Base-by-base conservation (phyloP, 768 basidiomycete genomes). In the Tephrocybe sp. region DNA sequence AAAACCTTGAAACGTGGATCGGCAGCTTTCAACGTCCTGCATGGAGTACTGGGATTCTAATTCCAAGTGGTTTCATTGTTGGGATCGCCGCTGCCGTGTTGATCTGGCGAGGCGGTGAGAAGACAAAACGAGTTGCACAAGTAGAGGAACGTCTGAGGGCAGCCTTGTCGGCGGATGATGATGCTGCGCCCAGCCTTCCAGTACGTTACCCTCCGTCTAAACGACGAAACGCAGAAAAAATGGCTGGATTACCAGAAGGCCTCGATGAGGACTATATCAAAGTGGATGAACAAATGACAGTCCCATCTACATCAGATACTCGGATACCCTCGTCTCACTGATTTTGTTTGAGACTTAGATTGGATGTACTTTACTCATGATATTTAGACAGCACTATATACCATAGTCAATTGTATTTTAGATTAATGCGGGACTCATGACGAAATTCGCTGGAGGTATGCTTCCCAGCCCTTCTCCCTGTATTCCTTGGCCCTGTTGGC, bases 381-480 rank as follows among this genome's bases (percentile, higher is more conserved):
- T n/a, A n/a, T 14, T 18, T n/a, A 18, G n/a, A 41, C 40, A 12
- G 5, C 21, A 18, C 11, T 25, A 26, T 15, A 43, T 20, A 28
- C 24, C 10, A 28, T 17, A 44, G 17, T 20, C 15, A 44, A 32
- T 41, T 33, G 17, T 40, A 18, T 26, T 45, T 33, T 38, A 46
- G 10, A 21, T 11, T 36, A 20, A 32, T 32, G 23, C 17, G 24
- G 14, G 18, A 37, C 42, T 54, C 42, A 59, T 45, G 61, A 50
- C 17, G 57, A 46, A 21, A 73, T 54, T 44, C 91, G 76, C 57
- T 81, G 77, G 58, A 84, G 69, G 65, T 99, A 99, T 33, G 97
- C 95, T 26, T 80, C 74, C 97, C 97, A 99, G 1, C 96, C 96
- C 56, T 86, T 93, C 40, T 69, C 69, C 67, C 78, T 81, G 66